Evolutionary conservation across 2,329 filamentous ascomycete genomes (phyloP).

Genomic region (Pseudogymnoascus sp.): DNA sequence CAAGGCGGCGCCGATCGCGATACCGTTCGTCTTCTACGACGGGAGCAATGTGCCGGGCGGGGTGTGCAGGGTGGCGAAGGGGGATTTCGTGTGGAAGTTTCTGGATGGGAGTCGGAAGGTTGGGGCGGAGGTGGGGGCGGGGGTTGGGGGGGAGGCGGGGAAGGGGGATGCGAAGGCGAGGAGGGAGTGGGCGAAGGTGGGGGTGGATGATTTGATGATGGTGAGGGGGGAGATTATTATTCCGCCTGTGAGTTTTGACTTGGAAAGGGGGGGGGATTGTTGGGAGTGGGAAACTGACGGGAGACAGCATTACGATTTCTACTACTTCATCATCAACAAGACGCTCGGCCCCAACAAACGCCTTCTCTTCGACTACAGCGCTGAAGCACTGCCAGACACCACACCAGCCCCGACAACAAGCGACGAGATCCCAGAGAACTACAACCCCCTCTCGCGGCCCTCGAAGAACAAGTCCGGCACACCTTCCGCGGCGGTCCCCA

Average conservation of each 20-base stretch:
- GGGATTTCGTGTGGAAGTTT: slow-evolving; percentile 87
- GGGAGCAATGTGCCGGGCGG: slow-evolving; percentile 84
- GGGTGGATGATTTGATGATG: slow-evolving; percentile 91
- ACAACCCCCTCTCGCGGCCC: slow-evolving; percentile 33
- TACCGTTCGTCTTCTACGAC: slow-evolving; percentile 97
- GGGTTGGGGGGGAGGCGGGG: slow-evolving; percentile 49
- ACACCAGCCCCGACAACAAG: slow-evolving; percentile 3
- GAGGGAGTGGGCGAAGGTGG: slow-evolving; percentile 84
- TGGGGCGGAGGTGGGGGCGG: slow-evolving; percentile 62
- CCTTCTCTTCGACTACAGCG: slow-evolving; percentile 67
- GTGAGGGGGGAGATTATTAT: slow-evolving; percentile 87
- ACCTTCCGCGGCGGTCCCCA: slow-evolving; percentile 14
- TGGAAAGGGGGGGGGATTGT: background rate
- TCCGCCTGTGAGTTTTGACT: slow-evolving; percentile 64
- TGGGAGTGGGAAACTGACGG: slow-evolving; percentile 16
- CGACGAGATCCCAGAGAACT: slow-evolving; percentile 19
- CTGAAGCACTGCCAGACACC: slow-evolving; percentile 34
- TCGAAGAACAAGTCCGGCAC: slow-evolving; percentile 25
- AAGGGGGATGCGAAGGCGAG: slow-evolving; percentile 49
- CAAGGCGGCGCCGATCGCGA: slow-evolving; percentile 78
- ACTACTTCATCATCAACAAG: slow-evolving; percentile 92
- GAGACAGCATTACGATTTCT: slow-evolving; percentile 85
- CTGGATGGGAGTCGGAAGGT: slow-evolving; percentile 86
- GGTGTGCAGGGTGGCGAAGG: slow-evolving; percentile 79
- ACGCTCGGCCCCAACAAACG: slow-evolving; percentile 63